Percentiles rank a stretch among this genome's conserved stretches.
These are phyloP conservation scores for Globisporangium rhizosaccharum DNA, from an alignment of 352 stramenopile species.

Conservation along the genomic window DNA sequence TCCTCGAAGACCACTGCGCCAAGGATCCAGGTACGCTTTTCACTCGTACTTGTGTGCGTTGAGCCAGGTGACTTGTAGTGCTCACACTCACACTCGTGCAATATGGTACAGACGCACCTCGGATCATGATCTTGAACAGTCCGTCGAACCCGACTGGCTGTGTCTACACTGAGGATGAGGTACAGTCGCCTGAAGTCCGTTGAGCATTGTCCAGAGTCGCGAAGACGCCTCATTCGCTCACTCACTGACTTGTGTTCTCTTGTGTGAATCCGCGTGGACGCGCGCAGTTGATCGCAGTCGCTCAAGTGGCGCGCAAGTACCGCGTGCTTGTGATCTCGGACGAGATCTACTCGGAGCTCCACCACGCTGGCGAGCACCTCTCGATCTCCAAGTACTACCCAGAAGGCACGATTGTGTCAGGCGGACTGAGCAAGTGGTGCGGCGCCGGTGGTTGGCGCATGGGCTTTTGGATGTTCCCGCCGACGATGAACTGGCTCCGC, in stretches of 20 bases:
- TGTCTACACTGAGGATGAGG: constrained; percentile 74
- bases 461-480: constrained; percentile 84
- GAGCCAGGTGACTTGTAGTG: neutral
- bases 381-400: constrained; percentile 86
- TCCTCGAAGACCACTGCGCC: constrained; percentile 73
- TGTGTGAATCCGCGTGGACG: neutral
- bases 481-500: constrained; percentile 71
- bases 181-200: constrained; percentile 12
- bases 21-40: constrained; percentile 62
- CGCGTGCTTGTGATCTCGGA: constrained; percentile 87
- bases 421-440: constrained; percentile 86
- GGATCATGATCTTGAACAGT: constrained; percentile 85
- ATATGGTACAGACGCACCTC: constrained; percentile 47
- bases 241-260: neutral
- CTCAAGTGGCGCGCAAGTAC: constrained; percentile 75
- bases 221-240: neutral
- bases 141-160: constrained; percentile 83
- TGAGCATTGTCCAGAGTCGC: neutral
- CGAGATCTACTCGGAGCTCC: constrained; percentile 86
- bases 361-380: constrained; percentile 63
- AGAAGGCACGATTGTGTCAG: constrained; percentile 85
- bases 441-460: constrained; percentile 84
- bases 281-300: constrained; percentile 37
- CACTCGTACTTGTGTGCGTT: neutral
- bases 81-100: neutral